These are phyloP conservation scores for Trichoderma sp. DNA, from an alignment of 2,329 filamentous ascomycete species.

Conservation along the genomic window DNA sequence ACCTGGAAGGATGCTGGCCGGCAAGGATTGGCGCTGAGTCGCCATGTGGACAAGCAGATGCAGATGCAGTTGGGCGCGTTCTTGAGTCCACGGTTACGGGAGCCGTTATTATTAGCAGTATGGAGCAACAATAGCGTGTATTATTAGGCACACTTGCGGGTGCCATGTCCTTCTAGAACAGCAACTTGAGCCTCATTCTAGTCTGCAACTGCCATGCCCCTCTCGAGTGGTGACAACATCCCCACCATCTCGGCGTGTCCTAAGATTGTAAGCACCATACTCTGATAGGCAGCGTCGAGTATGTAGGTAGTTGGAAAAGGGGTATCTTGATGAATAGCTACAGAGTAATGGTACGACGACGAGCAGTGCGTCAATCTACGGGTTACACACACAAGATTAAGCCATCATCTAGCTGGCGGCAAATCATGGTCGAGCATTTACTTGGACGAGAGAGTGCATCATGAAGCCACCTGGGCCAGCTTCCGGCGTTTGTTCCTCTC, in stretches of 20 bases:
- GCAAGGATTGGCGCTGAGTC: not conserved
- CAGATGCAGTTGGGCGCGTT: not conserved
- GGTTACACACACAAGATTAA: not conserved
- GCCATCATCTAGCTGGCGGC: not conserved
- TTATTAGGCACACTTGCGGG: not conserved
- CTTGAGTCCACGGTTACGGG: conserved; percentile 1
- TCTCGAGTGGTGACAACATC: not conserved
- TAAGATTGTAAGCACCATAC: not conserved
- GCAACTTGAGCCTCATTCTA: conserved; percentile 8
- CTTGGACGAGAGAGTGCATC: not conserved
- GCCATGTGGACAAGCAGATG: not conserved
- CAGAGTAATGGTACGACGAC: not conserved
- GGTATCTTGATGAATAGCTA: conserved; percentile 23
- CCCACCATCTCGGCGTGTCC: not conserved
- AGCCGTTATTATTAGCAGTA: not conserved
- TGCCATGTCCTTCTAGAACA: not conserved
- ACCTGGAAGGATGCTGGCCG: not conserved
- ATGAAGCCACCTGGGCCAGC: conserved; percentile 44
- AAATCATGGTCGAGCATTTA: conserved; percentile 6
- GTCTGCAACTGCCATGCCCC: not conserved
- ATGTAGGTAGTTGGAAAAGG: not conserved
- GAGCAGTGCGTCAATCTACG: conserved; percentile 2
- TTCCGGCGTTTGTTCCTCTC: conserved; percentile 78
- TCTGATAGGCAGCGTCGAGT: not conserved
- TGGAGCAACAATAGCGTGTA: not conserved